Base-by-base conservation (phyloP, 2,329 filamentous ascomycete species). In the Scedosporium minutisporum region DNA sequence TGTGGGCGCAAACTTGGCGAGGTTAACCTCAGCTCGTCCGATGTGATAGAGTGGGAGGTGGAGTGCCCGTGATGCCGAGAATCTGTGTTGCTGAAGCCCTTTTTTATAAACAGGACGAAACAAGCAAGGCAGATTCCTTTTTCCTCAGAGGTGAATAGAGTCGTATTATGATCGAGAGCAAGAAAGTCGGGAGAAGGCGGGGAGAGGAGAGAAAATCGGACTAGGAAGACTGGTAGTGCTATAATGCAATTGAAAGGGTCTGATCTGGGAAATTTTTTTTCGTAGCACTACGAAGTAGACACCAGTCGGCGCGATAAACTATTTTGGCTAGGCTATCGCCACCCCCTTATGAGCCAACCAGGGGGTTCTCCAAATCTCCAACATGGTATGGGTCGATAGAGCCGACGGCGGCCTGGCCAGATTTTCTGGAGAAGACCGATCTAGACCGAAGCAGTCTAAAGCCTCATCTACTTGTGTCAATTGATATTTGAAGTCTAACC, bases 191-290 rank as follows among this genome's bases (percentile, higher is more conserved):
- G 62, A 61, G 55, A 38, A 55, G 27, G 62, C 53, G 60, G 48
- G 25, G 12, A 55, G 29, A 27, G 55, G 41, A 58, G 38, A 58
- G 38, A 38, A 42, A 58, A 58, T 58, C 38, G 57, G 57, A 58
- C 27, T 41, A 41, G 38, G 25, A 58, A n/a, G 12, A 55, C 51
- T 57, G 25, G 63, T 51, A 62, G 42, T 12, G 51, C 51, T 18
- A 55, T 55, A 55, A 55, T 55, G 51, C 51, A 23, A 55, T 27
- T 55, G 51, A 27, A 55, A 55, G 51, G 51, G 51, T 25, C 51
- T 64, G 62, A 62, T 25, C 51, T 64, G 62, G 63, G 57, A 63
- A 65, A 63, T 67, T 67, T 66, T 66, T 63, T 51, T 62, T 64
- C 12, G 21, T 12, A 38, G 57, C 29, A 18, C 57, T 21, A n/a